A percentile compares a stretch with the other conserved stretches of the same genome.
Evolutionary conservation across 306 rosid species (phyloP).

Genomic region (Luffa aegyptiaca): DNA sequence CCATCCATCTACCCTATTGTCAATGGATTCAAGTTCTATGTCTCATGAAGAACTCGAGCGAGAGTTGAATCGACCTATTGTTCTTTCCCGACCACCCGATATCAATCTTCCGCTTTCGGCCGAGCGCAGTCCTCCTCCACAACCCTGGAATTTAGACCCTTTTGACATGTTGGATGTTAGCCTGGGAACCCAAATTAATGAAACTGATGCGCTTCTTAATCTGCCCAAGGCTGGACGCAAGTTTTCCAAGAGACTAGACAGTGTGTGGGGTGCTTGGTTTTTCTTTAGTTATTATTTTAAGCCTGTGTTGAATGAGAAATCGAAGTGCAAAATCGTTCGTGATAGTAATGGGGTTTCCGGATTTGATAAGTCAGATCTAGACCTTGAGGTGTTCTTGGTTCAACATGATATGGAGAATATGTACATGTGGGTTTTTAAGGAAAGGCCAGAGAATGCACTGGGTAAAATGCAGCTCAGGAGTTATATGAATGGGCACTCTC

Average conservation of each 20-base stretch:
- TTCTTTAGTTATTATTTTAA: conserved; percentile 28
- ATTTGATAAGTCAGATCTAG: conserved; percentile 28
- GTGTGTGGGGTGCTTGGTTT: conserved; percentile 33
- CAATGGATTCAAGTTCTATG: conserved; percentile 28
- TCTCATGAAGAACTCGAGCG: conserved; percentile 25
- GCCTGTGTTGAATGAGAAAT: conserved; percentile 29
- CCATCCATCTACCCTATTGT: conserved; percentile 26
- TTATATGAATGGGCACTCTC: conserved; percentile 35
- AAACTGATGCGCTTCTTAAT: conserved; percentile 15
- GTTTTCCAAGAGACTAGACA: conserved; percentile 23
- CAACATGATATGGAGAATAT: conserved; percentile 40
- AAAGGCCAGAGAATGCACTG: conserved; percentile 34
- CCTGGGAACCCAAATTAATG: conserved; percentile 22
- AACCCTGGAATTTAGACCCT: conserved; percentile 17
- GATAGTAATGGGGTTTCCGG: conserved; percentile 26
- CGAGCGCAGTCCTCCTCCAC: conserved; percentile 25
- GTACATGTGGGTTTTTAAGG: conserved; percentile 39
- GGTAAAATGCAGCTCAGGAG: conserved; percentile 39
- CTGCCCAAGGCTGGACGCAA: conserved; percentile 18
- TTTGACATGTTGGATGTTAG: conserved; percentile 28
- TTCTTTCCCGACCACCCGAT: conserved; percentile 26
- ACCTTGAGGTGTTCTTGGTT: conserved; percentile 29
- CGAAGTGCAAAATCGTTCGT: conserved; percentile 16
- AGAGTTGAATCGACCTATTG: conserved; percentile 14
- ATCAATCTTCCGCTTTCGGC: conserved; percentile 25